phyloP scores from a whole-genome alignment of 2,329 filamentous ascomycete genomes.

The Sarocladium strictum region DNA sequence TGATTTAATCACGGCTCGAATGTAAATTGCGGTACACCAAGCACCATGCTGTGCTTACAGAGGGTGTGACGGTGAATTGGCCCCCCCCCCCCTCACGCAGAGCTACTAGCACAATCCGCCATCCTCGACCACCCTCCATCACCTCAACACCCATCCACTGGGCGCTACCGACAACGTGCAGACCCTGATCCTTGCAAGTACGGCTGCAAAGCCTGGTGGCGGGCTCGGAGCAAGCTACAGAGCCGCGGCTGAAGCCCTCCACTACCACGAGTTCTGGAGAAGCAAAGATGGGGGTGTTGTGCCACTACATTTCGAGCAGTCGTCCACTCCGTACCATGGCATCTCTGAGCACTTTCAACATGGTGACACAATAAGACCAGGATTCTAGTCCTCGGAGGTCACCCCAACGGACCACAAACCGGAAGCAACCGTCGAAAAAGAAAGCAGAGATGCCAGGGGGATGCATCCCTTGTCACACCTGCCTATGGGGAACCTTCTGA shows the following conservation, averaged over 20 bases:
- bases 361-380: neutral
- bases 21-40: neutral
- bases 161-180: neutral
- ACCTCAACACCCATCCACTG: neutral
- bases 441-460: neutral
- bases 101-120: too few relatives aligned
- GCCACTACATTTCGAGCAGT: neutral
- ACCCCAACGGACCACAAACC: neutral
- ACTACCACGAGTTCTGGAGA: neutral
- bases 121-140: neutral
- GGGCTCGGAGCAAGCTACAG: neutral
- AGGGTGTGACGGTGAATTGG: too few relatives aligned
- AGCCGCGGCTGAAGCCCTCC: neutral
- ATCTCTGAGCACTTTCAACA: neutral
- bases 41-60: neutral
- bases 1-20: neutral
- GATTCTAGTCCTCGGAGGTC: too few relatives aligned
- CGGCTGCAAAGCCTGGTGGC: neutral
- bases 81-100: too few relatives aligned
- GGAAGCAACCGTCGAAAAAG: neutral
- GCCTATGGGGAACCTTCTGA: neutral
- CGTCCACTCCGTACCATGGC: too few relatives aligned
- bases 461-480: too few relatives aligned
- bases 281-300: neutral
- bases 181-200: slow-evolving; percentile 2